phyloP scores from a whole-genome alignment of 2,329 filamentous ascomycete species.

The Drechslerella coelobrocha region DNA sequence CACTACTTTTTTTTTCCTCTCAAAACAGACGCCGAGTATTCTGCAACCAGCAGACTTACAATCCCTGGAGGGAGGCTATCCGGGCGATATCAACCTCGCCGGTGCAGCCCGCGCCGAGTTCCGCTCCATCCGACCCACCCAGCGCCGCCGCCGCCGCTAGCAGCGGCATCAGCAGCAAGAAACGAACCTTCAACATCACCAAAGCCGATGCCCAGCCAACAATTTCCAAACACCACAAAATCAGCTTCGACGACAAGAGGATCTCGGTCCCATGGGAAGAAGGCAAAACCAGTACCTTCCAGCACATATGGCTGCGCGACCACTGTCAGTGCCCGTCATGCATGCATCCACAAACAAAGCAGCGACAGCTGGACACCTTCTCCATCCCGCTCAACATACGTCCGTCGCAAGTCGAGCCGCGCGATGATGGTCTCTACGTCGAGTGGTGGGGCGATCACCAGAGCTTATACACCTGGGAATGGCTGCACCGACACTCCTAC shows the following conservation, averaged over 20 bases:
- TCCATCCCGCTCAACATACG: conserved; percentile 63
- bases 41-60: conserved; percentile 36
- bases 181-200: conserved; percentile 54
- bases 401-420: conserved; percentile 56
- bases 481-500: conserved; percentile 64
- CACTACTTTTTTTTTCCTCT: not conserved
- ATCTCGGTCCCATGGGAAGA: conserved; percentile 55
- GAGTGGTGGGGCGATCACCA: conserved; percentile 70
- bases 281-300: conserved; percentile 55
- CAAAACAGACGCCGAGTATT: conserved; percentile 14
- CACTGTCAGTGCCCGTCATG: conserved; percentile 74
- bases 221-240: conserved; percentile 55
- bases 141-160: not conserved
- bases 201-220: conserved; percentile 54
- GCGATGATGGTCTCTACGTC: conserved; percentile 60
- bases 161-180: conserved; percentile 25
- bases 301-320: conserved; percentile 63
- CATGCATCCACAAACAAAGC: conserved; percentile 73
- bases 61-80: conserved; percentile 46
- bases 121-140: conserved; percentile 11
- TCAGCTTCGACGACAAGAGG: conserved; percentile 54
- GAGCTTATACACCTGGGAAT: conserved; percentile 71
- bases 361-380: conserved; percentile 73
- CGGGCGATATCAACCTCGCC: conserved; percentile 40
- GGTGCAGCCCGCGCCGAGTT: not conserved